These are phyloP conservation scores for Oxytropis ochrocephala DNA, from an alignment of 306 rosid genomes.

Conservation along the genomic window DNA sequence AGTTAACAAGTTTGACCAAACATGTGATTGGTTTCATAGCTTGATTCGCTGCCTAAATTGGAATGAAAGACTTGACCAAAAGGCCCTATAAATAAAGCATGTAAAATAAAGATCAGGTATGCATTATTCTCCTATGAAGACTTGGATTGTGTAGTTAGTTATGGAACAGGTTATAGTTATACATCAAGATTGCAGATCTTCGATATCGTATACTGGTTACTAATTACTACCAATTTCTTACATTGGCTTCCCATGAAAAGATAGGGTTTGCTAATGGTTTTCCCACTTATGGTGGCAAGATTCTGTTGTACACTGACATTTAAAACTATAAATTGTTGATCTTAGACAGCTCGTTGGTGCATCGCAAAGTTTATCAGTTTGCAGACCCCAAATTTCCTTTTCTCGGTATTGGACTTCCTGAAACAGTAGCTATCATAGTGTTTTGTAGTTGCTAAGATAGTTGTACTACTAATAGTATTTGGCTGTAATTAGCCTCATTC, in stretches of 20 bases:
- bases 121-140: constrained; percentile 11
- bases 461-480: constrained; percentile 4
- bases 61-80: constrained; percentile 97
- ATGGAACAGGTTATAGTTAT: constrained; percentile 39
- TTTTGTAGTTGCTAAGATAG: not conserved
- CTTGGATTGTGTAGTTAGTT: constrained; percentile 30
- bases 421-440: not conserved
- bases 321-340: constrained; percentile 20
- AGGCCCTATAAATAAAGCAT: constrained; percentile 69
- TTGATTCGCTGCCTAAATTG: constrained; percentile 97
- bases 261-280: constrained; percentile 9
- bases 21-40: constrained; percentile 98
- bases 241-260: constrained; percentile 22
- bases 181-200: constrained; percentile 18
- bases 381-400: not conserved
- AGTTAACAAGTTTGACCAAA: constrained; percentile 94
- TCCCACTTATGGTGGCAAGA: not conserved
- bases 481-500: not conserved
- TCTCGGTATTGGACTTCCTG: not conserved
- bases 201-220: constrained; percentile 17
- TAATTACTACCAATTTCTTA: constrained; percentile 5
- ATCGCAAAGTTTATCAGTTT: constrained; percentile 6
- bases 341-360: constrained; percentile 1
- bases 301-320: constrained; percentile 22
- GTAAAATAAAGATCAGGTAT: constrained; percentile 6